Base-by-base conservation (phyloP, 331 rosid genomes). In the Prunus yedoensis region DNA sequence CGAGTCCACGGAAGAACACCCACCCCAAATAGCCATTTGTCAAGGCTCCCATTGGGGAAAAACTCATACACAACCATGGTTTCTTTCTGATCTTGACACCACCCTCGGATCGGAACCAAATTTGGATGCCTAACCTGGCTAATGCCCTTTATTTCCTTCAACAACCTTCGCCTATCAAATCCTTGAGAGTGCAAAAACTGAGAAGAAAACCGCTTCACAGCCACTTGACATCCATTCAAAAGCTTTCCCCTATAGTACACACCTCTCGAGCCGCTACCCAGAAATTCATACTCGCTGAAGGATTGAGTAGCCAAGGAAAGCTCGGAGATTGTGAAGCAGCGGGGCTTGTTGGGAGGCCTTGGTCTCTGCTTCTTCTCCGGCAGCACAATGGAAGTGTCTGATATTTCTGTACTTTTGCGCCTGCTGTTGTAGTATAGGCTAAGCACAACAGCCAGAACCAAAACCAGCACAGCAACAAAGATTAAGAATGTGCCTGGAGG, bases 1-100 rank as follows among this genome's bases (percentile, higher is more conserved):
- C 94, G 80, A 1, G 91, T 91, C 94, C 97, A 91, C 3, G 97
- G 93, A 76, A 91, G 91, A 67, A 91, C 90, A 0, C 92, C 94
- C 2, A 81, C 91, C 25, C 25, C 25, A 15, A 86, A 91, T 10
- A 91, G 74, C 97, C 97, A 91, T 57, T 89, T 91, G n/a, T 91
- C 94, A 4, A 91, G 82, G 83, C 97, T 82, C 20, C 92, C 94
- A 70, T 91, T 91, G 4, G 85, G 85, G 59, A 81, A 80, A 64
- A 91, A 91, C 30, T 91, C 97, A 64, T 85, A 91, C 16, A 86
- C 85, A 52, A 85, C 91, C 78, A 89, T 87, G 70, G 79, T 63
- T 70, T 91, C 90, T 10, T 81, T 79, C 28, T 81, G 81, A 27
- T 88, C 93, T 60, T 84, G 90, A 71, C 91, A 88, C 97, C 97